These are phyloP conservation scores for Isatis lusitanica DNA, from an alignment of 441 rosid genomes.

Conservation along the genomic window DNA sequence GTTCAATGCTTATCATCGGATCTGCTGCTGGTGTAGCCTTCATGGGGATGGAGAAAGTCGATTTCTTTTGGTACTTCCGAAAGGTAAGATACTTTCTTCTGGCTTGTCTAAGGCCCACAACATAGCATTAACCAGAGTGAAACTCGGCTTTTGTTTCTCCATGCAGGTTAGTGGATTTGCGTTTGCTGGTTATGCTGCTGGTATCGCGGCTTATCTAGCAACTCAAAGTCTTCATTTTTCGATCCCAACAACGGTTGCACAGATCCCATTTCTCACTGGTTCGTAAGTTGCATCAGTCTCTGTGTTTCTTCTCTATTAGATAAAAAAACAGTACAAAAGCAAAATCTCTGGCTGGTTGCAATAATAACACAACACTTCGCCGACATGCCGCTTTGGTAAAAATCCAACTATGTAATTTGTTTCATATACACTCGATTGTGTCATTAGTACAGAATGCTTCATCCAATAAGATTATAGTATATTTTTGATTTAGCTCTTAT, in stretches of 20 bases:
- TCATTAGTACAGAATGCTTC: slow-evolving; percentile 3
- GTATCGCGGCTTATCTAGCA: slow-evolving; percentile 75
- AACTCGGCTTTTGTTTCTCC: not conserved
- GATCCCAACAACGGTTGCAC: slow-evolving; percentile 71
- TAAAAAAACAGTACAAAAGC: not conserved
- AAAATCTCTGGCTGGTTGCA: slow-evolving; percentile 12
- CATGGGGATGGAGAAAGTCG: slow-evolving; percentile 93
- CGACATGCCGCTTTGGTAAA: slow-evolving; percentile 20
- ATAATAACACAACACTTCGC: slow-evolving; percentile 19
- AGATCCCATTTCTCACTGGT: slow-evolving; percentile 71
- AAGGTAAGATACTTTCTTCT: slow-evolving; percentile 51
- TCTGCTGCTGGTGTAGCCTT: slow-evolving; percentile 94
- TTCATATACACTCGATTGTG: not conserved
- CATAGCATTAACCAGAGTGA: not conserved
- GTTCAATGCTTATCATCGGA: slow-evolving; percentile 81
- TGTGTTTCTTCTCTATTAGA: not conserved
- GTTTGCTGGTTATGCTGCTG: slow-evolving; percentile 91
- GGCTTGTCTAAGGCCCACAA: not conserved
- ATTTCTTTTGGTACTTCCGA: slow-evolving; percentile 91
- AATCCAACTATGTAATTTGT: not conserved
- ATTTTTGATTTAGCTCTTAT: too few relatives aligned
- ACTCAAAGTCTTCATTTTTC: slow-evolving; percentile 49
- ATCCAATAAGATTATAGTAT: slow-evolving; percentile 1
- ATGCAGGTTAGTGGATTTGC: slow-evolving; percentile 90
- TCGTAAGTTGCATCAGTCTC: slow-evolving; percentile 37